Evolutionary conservation across 768 basidiomycete genomes (phyloP), one percentile per base, ranked within the genome.

Genomic region (Auriscalpium orientale): DNA sequence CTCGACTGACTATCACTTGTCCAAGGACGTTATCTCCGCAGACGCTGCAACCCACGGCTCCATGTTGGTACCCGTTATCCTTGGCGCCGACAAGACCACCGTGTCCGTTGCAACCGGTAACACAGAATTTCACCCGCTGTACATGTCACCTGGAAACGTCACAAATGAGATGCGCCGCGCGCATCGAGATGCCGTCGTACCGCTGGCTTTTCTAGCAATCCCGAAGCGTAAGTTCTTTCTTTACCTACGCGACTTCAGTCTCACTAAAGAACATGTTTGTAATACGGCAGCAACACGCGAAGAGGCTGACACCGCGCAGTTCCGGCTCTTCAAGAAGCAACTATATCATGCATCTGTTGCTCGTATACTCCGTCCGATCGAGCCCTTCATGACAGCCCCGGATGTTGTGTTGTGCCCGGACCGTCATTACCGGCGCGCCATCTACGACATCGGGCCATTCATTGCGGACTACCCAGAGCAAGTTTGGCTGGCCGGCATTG

Each of bases 81-180:
- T 63, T 15, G 63, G 64, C 8, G 64, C 64, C 37, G 65, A 66
- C 48, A 66, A 66, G 48, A 66, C 65, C 1, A 64, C 64, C 4
- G 65, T 66, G 0, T 64, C 65, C 15, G 58, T 66, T 12, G 58
- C 56, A 8, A 66, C 65, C 0, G 64, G 65, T 1, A 51, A 64
- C 2, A 59, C 59, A n/a, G 59, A 66, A 6, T 66, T 63, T 47
- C 59, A 60, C 37, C 63, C 62, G 0, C 37, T 65, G 4, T 65
- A 65, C 49, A 9, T 55, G 2, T 62, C 61, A 0, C 56, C 56
- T n/a, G 65, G 64, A 0, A 61, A 61, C 34, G 50, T 63, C 18
- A 46, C 54, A 21, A 63, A 65, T 33, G 56, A 49, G 21, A 59
- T 55, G 6, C 55, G 60, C 2, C 54, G 54, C 10, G 58, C 61